Conservation (phyloP, 441 rosid species). For the Arabidopsis lyrata region DNA sequence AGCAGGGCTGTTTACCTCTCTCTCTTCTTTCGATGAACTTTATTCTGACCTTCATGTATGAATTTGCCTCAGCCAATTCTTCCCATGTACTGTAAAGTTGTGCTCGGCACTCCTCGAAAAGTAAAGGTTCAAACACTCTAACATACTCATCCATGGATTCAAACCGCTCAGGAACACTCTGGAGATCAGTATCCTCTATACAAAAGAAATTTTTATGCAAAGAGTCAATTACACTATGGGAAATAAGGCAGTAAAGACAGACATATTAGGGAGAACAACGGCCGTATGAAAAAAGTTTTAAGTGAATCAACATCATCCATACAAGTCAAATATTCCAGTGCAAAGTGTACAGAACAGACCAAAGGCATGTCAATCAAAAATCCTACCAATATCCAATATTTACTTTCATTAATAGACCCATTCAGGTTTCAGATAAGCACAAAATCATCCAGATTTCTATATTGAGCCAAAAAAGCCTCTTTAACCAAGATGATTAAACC, state of each 20-base stretch:
- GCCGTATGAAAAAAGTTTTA: conserved; percentile 14
- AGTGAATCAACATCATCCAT: conserved; percentile 25
- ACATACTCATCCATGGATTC: conserved; percentile 93
- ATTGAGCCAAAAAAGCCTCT: not conserved
- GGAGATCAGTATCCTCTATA: conserved; percentile 91
- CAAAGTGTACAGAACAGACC: conserved; percentile 14
- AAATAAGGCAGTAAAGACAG: conserved; percentile 6
- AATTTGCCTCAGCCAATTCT: conserved; percentile 79
- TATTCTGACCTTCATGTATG: conserved; percentile 74
- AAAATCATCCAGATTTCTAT: not conserved
- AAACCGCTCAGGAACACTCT: conserved; percentile 88
- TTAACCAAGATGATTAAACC: conserved; percentile 10
- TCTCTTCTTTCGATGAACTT: conserved; percentile 87
- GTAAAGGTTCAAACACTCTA: conserved; percentile 95
- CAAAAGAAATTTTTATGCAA: conserved; percentile 32
- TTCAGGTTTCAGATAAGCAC: conserved; percentile 13
- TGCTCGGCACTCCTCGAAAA: conserved; percentile 99
- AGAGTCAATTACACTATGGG: conserved; percentile 15
- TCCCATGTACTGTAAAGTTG: conserved; percentile 97
- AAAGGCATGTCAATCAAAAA: conserved; percentile 30
- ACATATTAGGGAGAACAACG: conserved; percentile 1
- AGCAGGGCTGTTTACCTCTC: conserved; percentile 41
- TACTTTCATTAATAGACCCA: conserved; percentile 8
- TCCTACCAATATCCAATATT: conserved; percentile 13
- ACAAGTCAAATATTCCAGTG: conserved; percentile 1